Evolutionary conservation across 208 protist species (phyloP).

Genomic region (Leptomonas pyrrhocoris): DNA sequence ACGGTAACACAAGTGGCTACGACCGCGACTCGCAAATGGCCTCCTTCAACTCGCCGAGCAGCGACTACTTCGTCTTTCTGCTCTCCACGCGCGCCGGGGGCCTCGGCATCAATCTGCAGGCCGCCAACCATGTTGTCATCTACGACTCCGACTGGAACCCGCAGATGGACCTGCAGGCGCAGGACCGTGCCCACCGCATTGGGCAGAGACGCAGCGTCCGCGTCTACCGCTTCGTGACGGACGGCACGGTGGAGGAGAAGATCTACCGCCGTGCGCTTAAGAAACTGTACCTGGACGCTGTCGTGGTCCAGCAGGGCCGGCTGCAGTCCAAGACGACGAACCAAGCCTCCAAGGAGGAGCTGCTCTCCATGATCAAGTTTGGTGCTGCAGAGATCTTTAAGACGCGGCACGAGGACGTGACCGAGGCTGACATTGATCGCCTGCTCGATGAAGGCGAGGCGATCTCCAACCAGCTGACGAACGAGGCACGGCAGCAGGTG

Average conservation of each 20-base stretch:
- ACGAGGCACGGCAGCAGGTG: slow-evolving; percentile 83
- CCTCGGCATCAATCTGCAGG: slow-evolving; percentile 98
- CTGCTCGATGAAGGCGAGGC: slow-evolving; percentile 93
- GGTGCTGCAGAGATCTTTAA: slow-evolving; percentile 98
- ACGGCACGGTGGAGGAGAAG: slow-evolving; percentile 97
- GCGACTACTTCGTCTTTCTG: slow-evolving; percentile 96
- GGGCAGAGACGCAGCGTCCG: slow-evolving; percentile 97
- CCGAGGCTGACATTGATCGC: slow-evolving; percentile 98
- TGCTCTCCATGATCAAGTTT: slow-evolving; percentile 98
- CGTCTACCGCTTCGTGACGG: slow-evolving; percentile 97
- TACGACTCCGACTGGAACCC: slow-evolving; percentile 99
- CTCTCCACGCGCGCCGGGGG: slow-evolving; percentile 98
- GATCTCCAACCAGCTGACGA: slow-evolving; percentile 81
- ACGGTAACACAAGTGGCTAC: slow-evolving; percentile 89
- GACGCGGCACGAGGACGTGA: slow-evolving; percentile 87
- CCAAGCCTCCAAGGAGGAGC: slow-evolving; percentile 92
- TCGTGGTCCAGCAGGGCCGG: slow-evolving; percentile 98
- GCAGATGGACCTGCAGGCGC: slow-evolving; percentile 98
- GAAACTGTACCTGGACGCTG: slow-evolving; percentile 98
- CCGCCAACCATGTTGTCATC: slow-evolving; percentile 98
- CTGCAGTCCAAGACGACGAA: slow-evolving; percentile 55
- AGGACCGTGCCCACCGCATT: slow-evolving; percentile 98
- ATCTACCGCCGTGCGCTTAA: slow-evolving; percentile 97
- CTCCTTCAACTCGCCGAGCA: slow-evolving; percentile 91
- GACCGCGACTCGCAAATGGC: slow-evolving; percentile 94